Evolutionary conservation across 1,284 basidiomycete genomes (phyloP), one percentile per base, ranked within the genome.

Genomic region (Earliella scabrosa): DNA sequence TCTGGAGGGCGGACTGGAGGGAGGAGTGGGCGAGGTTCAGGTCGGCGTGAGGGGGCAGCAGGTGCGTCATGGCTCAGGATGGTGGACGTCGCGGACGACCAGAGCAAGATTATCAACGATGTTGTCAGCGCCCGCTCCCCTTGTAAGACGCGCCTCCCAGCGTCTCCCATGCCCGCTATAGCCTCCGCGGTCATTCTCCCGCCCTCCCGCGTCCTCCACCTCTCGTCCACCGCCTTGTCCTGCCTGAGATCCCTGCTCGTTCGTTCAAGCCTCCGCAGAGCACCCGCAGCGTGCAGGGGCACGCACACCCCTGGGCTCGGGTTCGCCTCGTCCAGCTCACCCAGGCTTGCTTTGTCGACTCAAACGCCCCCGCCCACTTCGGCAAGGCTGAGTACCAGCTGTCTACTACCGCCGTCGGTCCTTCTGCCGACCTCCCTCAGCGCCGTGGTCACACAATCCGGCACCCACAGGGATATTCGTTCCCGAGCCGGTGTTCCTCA

Each of bases 1-100:
- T 88, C 71, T 84, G 81, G 34, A 86, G 76, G 3, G 82, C 83
- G 23, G 85, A 77, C 66, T 85, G 85, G 44, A 86, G 74, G 26
- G 83, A 80, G 38, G 80, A 60, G 59, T 68, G 73, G 24, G 65
- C 59, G 38, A 75, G 68, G 57, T 69, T 71, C 58, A 80, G 68
- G 66, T 82, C 76, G 43, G 72, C 66, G 63, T 79, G 79, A 18
- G 72, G 77, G 51, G 77, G 76, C 54, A 80, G 69, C 60, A 77
- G 71, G 68, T 82, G 78, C 59, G 77, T 73, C 77, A 81, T 80
- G 58, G 64, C 59, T 36, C 34, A 45, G 24, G 50, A 39, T 41
- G 54, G 52, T 57, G 63, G 53, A 54, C 52, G 56, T 58, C 56
- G 43, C 55, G 50, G 63, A 50, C 62, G 64, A 64, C 45, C 64